Evolutionary conservation across 1,284 basidiomycete species (phyloP), one percentile per base, ranked within the genome.

Genomic region (Trametes pubescens): DNA sequence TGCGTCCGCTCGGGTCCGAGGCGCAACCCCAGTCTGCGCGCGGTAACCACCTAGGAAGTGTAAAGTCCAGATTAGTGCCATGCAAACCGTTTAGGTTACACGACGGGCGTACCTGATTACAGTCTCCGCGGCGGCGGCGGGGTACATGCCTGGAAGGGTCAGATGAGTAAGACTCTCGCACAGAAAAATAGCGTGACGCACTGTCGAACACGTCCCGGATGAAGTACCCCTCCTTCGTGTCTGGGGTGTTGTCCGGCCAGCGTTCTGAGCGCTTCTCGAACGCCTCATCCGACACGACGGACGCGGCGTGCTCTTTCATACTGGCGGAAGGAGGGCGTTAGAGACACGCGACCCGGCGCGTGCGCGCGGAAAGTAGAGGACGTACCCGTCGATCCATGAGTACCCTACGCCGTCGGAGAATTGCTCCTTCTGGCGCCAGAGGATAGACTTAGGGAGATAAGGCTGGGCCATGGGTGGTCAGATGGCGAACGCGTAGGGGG

Each of bases 401-500:
- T 99, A 99, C 32, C 98, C 98, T 62, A 99, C 98, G 65, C 98
- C 98, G 76, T 99, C 98, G 13, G 95, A 98, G 83, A 99, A 99
- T 75, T 99, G 96, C 79, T 99, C 98, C 79, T 99, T 99, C 78
- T 99, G 98, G 66, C 98, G 88, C 98, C 98, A 99, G 46, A 99
- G 86, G 72, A 99, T 99, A 38, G 92, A 93, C 66, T 87, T 87
- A 22, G 98, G 98, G 59, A 99, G 87, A 81, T 99, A 99, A 4
- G 96, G 90, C 90, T 97, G 49, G 68, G 21, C 21, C 24, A 46
- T 49, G 24, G 7, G 51, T 24, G 44, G 59, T 59, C 37, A 51
- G 37, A 51, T 59, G 51, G 26, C 55, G 18, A 44, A 54, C 22
- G 35, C 9, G 29, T 11, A n/a, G 14, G 43, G 32, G 34, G 21